Conservation (phyloP, 768 basidiomycete genomes). For the Collybia sordida region DNA sequence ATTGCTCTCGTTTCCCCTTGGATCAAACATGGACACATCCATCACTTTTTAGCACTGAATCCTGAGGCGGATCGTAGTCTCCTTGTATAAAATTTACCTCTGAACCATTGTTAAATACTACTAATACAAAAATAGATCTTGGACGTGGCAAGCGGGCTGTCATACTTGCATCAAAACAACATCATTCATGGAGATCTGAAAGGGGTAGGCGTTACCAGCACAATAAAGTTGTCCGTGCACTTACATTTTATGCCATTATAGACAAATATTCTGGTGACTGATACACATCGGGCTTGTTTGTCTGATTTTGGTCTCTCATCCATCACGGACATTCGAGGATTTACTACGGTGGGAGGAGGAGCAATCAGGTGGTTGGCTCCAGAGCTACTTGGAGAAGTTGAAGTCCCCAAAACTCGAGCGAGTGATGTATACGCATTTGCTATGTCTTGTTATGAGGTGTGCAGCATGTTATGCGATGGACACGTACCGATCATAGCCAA, state of each 20-base stretch:
- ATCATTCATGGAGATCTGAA: constrained; percentile 33
- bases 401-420: constrained; percentile 11
- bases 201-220: constrained; percentile 14
- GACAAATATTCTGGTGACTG: constrained; percentile 24
- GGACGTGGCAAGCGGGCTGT: constrained; percentile 24
- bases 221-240: background rate
- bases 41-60: constrained; percentile 23
- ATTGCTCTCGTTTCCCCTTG: constrained; percentile 32
- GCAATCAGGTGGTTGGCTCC: constrained; percentile 27
- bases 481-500: background rate
- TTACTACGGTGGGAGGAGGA: constrained; percentile 13
- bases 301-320: constrained; percentile 27
- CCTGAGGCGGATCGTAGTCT: constrained; percentile 20
- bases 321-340: constrained; percentile 16
- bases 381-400: constrained; percentile 15
- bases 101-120: background rate
- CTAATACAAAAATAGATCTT: constrained; percentile 7
- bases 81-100: constrained; percentile 26
- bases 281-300: constrained; percentile 21
- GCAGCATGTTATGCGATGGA: background rate
- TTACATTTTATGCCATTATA: background rate
- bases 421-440: constrained; percentile 29
- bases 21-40: constrained; percentile 21
- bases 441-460: constrained; percentile 27
- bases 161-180: constrained; percentile 23